Evolutionary conservation across 1,284 basidiomycete genomes (phyloP), one percentile per base, ranked within the genome.

Genomic region (Apiotrichum gracile): DNA sequence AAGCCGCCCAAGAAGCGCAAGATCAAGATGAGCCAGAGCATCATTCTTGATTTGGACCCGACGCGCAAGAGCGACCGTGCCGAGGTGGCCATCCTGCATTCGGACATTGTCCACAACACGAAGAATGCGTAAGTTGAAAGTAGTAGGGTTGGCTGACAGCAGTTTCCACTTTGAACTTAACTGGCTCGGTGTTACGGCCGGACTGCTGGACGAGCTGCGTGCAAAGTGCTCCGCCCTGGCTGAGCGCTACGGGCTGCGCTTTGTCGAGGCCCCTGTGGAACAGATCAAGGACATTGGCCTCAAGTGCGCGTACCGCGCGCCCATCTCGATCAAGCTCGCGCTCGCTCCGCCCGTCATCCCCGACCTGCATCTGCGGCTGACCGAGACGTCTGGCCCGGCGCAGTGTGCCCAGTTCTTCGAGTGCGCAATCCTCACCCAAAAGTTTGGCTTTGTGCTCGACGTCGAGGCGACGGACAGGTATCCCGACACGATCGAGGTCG

Each of bases 181-280:
- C 62, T 98, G 96, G 94, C 85, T 97, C 24, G 92, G 91, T 10
- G 90, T 92, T 0, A 93, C 91, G 0, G 89, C 91, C n/a, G 84
- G 89, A n/a, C 86, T 87, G 60, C 88, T 98, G 54, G 94, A 98
- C 61, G 91, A 96, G 63, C 80, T 87, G 35, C 80, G 97, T 12
- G 84, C 87, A 38, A 81, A 83, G 49, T 96, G 92, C 88, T 85
- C 84, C 45, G 81, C 88, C 31, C 82, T 83, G 1, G 88, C 96
- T 33, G 92, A 97, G 63, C 82, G 86, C 43, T 93, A 93, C 62
- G 94, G 94, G 1, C 79, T 98, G 51, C 89, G 86, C 63, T 82
- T 97, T 10, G 88, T 97, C 44, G 94, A 97, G 70, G 88, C 88
- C 0, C 91, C 90, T 56, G 89, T 93, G 25, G 84, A 85, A 38